Base-by-base conservation (phyloP, 78 protist species). In the Blattamonas nauphoetae region DNA sequence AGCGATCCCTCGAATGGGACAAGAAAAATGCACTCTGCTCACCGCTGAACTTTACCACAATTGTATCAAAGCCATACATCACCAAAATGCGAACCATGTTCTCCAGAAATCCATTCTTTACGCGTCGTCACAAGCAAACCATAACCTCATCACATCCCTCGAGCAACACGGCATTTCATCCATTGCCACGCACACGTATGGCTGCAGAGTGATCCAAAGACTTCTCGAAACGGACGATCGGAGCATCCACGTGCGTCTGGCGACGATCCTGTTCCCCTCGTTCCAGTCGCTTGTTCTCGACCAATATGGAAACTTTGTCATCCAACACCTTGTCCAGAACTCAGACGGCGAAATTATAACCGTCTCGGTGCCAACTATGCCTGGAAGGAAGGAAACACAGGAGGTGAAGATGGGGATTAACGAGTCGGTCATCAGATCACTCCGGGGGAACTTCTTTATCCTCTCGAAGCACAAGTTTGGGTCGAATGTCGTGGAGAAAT, bases 401-500 rank as follows among this genome's bases (percentile, higher is more conserved):
- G n/a, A n/a, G n/a, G n/a, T n/a, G n/a, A n/a, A n/a, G n/a, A n/a
- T n/a, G n/a, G n/a, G n/a, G 1, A n/a, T n/a, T n/a, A 84, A 45
- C 5, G 41, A 34, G 2, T 1, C 77, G 29, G 1, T 88, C 1
- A 21, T 88, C 77, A 5, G 34, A 34, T 4, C 32, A 36, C 43
- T 88, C 29, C 5, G 3, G 2, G 90, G 83, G 1, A n/a, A 1
- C 2, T 88, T 88, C 71, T 44, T 88, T 11, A 42, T 38, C 29
- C 3, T 84, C 29, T 1, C 90, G 5, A 84, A 4, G 5, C 88
- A 88, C 32, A 82, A 88, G 4, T 88, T 35, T 36, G 21, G 85
- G 29, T 88, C 90, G 2, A 81, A 88, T 88, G 90, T 88, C n/a
- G 86, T 88, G 46, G 90, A 88, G 44, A 85, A 85, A 55, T 85